Conservation (phyloP, 2,329 filamentous ascomycete species). For the Botrytis byssoidea region DNA sequence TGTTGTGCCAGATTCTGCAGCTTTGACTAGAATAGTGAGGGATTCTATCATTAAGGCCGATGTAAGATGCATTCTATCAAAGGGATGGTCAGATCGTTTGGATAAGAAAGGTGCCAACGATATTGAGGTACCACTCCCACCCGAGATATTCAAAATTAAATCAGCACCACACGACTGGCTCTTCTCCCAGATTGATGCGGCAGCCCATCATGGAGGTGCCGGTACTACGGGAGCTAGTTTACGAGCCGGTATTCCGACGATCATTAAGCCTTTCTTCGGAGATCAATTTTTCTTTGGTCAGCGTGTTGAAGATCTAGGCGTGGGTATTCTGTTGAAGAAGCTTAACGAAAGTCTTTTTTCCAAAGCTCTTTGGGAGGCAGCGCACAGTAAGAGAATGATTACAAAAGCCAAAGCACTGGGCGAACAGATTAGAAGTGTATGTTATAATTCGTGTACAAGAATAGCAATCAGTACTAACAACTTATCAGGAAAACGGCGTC, state of each 20-base stretch:
- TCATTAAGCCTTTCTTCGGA: slow-evolving; percentile 95
- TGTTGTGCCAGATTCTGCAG: slow-evolving; percentile 83
- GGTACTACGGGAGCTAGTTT: slow-evolving; percentile 94
- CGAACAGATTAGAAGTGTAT: slow-evolving; percentile 81
- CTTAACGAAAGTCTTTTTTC: slow-evolving; percentile 85
- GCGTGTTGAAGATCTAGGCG: slow-evolving; percentile 87
- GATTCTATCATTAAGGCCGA: slow-evolving; percentile 88
- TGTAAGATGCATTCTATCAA: slow-evolving; percentile 90
- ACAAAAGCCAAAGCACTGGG: slow-evolving; percentile 78
- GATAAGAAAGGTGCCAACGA: slow-evolving; percentile 55
- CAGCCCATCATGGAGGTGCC: slow-evolving; percentile 89
- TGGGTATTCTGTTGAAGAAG: slow-evolving; percentile 85
- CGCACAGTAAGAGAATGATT: slow-evolving; percentile 88
- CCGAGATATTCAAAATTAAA: slow-evolving; percentile 84
- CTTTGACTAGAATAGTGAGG: slow-evolving; percentile 88
- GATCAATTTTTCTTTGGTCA: slow-evolving; percentile 96
- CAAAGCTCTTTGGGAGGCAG: slow-evolving; percentile 85
- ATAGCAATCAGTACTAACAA: slow-evolving; percentile 35
- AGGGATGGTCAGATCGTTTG: slow-evolving; percentile 92
- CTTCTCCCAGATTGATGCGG: slow-evolving; percentile 89
- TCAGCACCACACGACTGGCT: slow-evolving; percentile 96
- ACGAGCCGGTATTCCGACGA: slow-evolving; percentile 85
- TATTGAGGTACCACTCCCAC: slow-evolving; percentile 63
- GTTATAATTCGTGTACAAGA: slow-evolving; percentile 36
- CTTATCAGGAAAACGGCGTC: slow-evolving; percentile 78